Base-by-base conservation (phyloP, 176 grass and related monocot genomes). In the Areca catechu region DNA sequence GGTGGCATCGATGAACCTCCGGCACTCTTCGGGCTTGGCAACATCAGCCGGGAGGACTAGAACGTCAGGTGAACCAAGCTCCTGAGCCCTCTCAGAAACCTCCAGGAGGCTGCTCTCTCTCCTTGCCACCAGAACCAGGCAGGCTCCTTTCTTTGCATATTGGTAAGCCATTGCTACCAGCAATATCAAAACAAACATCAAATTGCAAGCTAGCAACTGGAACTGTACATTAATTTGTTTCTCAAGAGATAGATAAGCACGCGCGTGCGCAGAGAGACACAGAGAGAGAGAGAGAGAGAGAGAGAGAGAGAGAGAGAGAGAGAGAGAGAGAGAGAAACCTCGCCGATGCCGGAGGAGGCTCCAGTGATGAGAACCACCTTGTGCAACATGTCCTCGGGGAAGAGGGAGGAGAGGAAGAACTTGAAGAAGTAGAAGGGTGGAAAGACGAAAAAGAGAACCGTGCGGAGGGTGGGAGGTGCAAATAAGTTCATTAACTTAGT, bases 331-430 rank as follows among this genome's bases (percentile, higher is more conserved):
- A 12, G 6, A 55, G 48, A 52, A 59, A 89, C 83, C 83, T 94
- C 80, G 80, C 77, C 83, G 65, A 94, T 94, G 71, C 89, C 89
- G 24, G 89, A 95, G 65, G 89, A 79, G 57, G 89, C 84, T 49
- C 75, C 84, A 54, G 83, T 80, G 55, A 95, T 74, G 74, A 88
- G 74, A 7, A 85, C 71, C n/a, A 85, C 84, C 69, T 95, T 85
- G 77, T 79, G 57, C 54, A 81, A 28, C 71, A 82, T 55, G 67
- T 76, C 25, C 66, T 84, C 80, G 22, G 77, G 56, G 60, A 88
- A 79, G 72, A 61, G 47, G 30, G 77, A 75, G 29, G 67, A 60
- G n/a, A n/a, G n/a, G n/a, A n/a, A n/a, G n/a, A n/a, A n/a, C n/a
- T n/a, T n/a, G n/a, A n/a, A n/a, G n/a, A 88, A 69, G 54, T 81